These are phyloP conservation scores for Kwoniella sp. DNA, from an alignment of 768 basidiomycete genomes.

Conservation along the genomic window DNA sequence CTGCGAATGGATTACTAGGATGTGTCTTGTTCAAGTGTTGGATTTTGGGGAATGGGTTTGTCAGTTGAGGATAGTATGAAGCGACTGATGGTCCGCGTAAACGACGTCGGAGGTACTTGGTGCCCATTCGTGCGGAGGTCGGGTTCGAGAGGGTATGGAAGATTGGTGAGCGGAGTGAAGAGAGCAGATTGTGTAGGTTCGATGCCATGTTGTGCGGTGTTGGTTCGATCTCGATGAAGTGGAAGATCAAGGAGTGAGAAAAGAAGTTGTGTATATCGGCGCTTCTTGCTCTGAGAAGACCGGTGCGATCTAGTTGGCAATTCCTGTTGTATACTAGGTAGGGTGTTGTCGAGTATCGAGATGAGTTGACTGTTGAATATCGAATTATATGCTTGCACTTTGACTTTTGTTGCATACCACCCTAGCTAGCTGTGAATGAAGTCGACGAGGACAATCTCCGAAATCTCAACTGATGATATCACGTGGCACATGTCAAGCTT, in stretches of 20 bases:
- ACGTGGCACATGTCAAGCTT: too few relatives aligned
- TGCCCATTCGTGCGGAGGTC: slow-evolving; percentile 74
- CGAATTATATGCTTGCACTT: not conserved
- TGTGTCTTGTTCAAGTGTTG: slow-evolving; percentile 11
- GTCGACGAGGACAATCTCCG: too few relatives aligned
- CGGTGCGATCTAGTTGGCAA: too few relatives aligned
- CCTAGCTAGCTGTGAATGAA: too few relatives aligned
- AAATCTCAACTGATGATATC: too few relatives aligned
- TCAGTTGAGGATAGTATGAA: slow-evolving; percentile 60
- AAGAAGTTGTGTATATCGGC: too few relatives aligned
- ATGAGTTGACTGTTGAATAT: too few relatives aligned
- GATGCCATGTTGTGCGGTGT: slow-evolving; percentile 14
- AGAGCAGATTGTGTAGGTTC: slow-evolving; percentile 36
- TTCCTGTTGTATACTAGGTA: too few relatives aligned
- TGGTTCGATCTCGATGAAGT: not conserved
- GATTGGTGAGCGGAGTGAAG: slow-evolving; percentile 58
- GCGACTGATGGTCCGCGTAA: slow-evolving; percentile 84
- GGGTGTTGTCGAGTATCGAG: too few relatives aligned
- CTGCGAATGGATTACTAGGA: slow-evolving; percentile 13
- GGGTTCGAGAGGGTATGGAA: slow-evolving; percentile 92
- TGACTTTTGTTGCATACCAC: too few relatives aligned
- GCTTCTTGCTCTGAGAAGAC: too few relatives aligned
- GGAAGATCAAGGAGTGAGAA: not conserved
- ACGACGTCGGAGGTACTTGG: slow-evolving; percentile 82
- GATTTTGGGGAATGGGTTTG: slow-evolving; percentile 23